phyloP scores from a whole-genome alignment of 305 asterid genomes.

The Solanum hybrid region DNA sequence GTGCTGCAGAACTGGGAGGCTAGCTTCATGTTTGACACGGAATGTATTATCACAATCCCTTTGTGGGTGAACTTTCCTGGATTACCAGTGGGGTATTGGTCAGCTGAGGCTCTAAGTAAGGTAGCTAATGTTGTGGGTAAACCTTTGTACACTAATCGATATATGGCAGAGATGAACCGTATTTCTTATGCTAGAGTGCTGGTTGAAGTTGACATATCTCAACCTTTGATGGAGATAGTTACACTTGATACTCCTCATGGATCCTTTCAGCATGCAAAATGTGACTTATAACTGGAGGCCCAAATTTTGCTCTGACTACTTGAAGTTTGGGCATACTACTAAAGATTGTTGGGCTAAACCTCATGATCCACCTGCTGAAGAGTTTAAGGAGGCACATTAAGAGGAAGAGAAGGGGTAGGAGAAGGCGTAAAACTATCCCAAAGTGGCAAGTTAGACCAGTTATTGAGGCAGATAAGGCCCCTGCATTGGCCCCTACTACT shows the following conservation, averaged over 20 bases:
- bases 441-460: not conserved
- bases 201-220: not conserved
- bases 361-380: not conserved
- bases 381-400: not conserved
- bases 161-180: not conserved
- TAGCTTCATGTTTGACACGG: not conserved
- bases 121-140: too few relatives aligned
- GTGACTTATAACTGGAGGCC: not conserved
- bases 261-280: not conserved
- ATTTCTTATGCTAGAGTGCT: not conserved
- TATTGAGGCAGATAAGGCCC: not conserved
- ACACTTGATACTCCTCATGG: not conserved
- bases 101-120: too few relatives aligned
- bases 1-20: not conserved
- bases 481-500: not conserved
- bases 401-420: not conserved
- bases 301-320: not conserved
- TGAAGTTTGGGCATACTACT: not conserved
- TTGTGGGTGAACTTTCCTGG: not conserved
- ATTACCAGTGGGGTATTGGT: not conserved
- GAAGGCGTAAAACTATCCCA: too few relatives aligned
- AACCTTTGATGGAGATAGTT: not conserved
- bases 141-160: not conserved
- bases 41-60: not conserved
- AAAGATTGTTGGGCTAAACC: not conserved